Evolutionary conservation across 495 filamentous ascomycete species (phyloP), one percentile per base, ranked within the genome.

Genomic region (Trichoderma erinaceum): DNA sequence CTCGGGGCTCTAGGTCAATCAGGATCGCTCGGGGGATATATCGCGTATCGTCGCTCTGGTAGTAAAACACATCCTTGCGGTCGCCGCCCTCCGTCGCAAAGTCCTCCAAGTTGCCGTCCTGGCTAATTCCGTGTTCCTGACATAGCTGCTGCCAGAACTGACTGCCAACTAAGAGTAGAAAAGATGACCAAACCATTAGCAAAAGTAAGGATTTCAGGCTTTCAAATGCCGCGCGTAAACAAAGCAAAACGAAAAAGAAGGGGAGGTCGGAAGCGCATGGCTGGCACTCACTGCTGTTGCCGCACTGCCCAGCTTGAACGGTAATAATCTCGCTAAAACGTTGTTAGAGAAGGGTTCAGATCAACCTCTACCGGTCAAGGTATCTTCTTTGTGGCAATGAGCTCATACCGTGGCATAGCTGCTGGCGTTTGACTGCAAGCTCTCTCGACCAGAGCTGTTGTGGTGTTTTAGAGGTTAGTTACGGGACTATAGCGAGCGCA

Each of bases 21-120:
- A 99, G 82, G 71, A 99, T 98, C 29, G 95, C 93, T 76, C 95
- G 87, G 29, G 95, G 95, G 73, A 99, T 97, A 79, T 99, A 99
- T 79, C 95, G 86, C 63, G 95, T 99, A 77, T 99, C 95, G 78
- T 99, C 95, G 67, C 89, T 92, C 83, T 98, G 95, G 78, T 99
- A 99, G 85, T 97, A 99, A 80, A 99, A 99, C 65, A 98, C 95
- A 78, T 99, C 95, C 77, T 99, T 99, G 73, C 95, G 87, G 79
- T 99, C 95, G 63, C 93, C 93, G 69, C 95, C 96, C 75, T 97
- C 93, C 64, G 92, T 96, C 73, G 95, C 93, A 79, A 93, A 96
- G 73, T 96, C 92, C 78, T 96, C 92, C 58, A 99, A 85, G 74
- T 97, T 97, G 43, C 95, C 95, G 81, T 97, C 93, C 75, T 95